These are phyloP conservation scores for Trichosporon asahii DNA, from an alignment of 1,284 basidiomycete genomes.

Conservation along the genomic window DNA sequence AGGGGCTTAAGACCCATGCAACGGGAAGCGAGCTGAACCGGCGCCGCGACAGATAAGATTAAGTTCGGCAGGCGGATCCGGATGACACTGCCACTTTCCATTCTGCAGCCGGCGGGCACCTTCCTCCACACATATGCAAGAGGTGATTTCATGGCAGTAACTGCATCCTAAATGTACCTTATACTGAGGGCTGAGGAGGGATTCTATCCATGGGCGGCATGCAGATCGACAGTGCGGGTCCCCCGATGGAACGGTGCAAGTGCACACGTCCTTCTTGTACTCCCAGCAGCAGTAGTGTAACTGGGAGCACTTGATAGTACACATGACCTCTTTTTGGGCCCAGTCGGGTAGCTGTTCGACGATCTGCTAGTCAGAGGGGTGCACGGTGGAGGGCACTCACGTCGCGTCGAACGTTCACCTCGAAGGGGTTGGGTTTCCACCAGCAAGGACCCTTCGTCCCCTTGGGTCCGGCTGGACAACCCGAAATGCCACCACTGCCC, in stretches of 20 bases:
- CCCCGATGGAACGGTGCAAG: neutral
- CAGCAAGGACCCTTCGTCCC: neutral
- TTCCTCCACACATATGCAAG: too few relatives aligned
- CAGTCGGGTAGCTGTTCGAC: neutral
- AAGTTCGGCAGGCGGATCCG: neutral
- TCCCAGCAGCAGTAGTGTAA: neutral
- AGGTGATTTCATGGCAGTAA: too few relatives aligned
- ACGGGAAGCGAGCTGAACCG: neutral
- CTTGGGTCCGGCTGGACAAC: neutral
- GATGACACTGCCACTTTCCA: too few relatives aligned
- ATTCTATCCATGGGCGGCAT: neutral
- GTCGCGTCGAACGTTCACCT: neutral
- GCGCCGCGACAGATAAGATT: neutral
- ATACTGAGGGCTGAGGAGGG: neutral
- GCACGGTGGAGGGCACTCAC: neutral
- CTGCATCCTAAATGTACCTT: too few relatives aligned
- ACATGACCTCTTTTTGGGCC: neutral
- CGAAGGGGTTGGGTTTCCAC: neutral
- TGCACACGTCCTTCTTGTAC: neutral
- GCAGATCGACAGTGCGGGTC: too few relatives aligned
- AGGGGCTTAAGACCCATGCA: neutral
- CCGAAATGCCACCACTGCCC: neutral
- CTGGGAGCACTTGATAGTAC: neutral
- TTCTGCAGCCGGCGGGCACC: too few relatives aligned
- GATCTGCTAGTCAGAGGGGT: neutral